Conservation (phyloP, 2,329 filamentous ascomycete species). For the Seiridium unicorne region DNA sequence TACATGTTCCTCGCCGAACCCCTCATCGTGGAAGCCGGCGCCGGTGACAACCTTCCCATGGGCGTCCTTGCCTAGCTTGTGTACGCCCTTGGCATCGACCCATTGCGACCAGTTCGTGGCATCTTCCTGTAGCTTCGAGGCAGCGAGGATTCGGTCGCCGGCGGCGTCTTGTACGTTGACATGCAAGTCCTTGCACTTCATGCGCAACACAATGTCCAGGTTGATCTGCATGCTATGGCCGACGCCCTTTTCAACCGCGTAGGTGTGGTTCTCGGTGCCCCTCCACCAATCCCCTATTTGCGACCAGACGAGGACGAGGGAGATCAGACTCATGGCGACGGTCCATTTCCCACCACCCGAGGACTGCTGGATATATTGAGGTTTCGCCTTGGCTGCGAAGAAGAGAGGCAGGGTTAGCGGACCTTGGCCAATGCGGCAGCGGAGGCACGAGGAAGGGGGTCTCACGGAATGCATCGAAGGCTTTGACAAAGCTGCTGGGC, state of each 20-base stretch:
- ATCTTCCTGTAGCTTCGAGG: conserved; percentile 69
- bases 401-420: conserved; percentile 18
- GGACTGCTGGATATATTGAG: conserved; percentile 83
- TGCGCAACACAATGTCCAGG: conserved; percentile 85
- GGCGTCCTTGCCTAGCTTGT: conserved; percentile 55
- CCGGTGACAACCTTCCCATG: conserved; percentile 55
- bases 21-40: conserved; percentile 65
- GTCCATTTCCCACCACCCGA: conserved; percentile 93
- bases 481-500: conserved; percentile 67
- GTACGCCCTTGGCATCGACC: conserved; percentile 68
- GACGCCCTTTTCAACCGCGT: conserved; percentile 89
- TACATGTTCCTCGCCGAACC: conserved; percentile 78
- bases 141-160: conserved; percentile 87
- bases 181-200: conserved; percentile 86
- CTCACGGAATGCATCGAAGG: conserved; percentile 97
- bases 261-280: conserved; percentile 82
- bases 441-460: not conserved
- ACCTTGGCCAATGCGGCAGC: not conserved
- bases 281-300: conserved; percentile 82
- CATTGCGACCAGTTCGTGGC: conserved; percentile 80
- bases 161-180: conserved; percentile 96
- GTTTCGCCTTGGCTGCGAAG: conserved; percentile 82
- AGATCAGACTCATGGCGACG: conserved; percentile 73
- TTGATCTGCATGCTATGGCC: conserved; percentile 90
- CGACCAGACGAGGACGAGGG: conserved; percentile 70